A percentile compares a stretch with the other conserved stretches of the same genome.
Conservation (phyloP, 2,329 filamentous ascomycete genomes). For the Calonectria hawksworthii region DNA sequence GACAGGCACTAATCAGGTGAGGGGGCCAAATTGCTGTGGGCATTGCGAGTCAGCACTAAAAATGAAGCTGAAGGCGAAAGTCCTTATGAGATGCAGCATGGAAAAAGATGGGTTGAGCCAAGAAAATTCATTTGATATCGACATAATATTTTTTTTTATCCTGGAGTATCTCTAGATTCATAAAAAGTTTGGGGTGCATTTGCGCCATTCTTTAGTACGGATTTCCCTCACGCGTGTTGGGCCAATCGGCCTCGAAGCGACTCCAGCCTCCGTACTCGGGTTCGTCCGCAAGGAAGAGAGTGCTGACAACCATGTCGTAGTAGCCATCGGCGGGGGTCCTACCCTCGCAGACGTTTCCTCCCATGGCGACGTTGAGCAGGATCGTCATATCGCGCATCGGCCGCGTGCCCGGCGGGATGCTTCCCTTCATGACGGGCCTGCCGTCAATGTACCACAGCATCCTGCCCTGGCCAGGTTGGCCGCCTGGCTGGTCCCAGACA, state of each 20-base stretch:
- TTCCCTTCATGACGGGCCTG: constrained; percentile 68
- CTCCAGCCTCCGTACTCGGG: constrained; percentile 67
- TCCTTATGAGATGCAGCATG: neutral
- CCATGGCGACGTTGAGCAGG: constrained; percentile 73
- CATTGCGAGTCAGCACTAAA: neutral
- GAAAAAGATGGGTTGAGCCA: neutral
- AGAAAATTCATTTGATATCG: neutral
- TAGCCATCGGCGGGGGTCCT: constrained; percentile 64
- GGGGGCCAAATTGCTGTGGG: neutral
- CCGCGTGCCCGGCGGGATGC: constrained; percentile 65
- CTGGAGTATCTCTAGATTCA: neutral
- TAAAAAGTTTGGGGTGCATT: neutral
- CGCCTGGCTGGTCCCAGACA: constrained; percentile 65
- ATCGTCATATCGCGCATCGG: constrained; percentile 69
- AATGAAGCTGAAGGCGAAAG: neutral
- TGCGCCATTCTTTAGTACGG: constrained; percentile 46
- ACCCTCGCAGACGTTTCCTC: constrained; percentile 70
- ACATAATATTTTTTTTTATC: neutral
- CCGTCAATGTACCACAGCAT: constrained; percentile 74
- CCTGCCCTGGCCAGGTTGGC: constrained; percentile 58
- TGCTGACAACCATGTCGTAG: constrained; percentile 70
- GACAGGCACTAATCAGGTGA: neutral
- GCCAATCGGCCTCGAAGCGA: constrained; percentile 67
- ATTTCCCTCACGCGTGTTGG: constrained; percentile 46
- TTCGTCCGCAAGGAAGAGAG: constrained; percentile 65